Conservation (phyloP, 2,329 filamentous ascomycete genomes). For the Gaeumannomyces tritici region DNA sequence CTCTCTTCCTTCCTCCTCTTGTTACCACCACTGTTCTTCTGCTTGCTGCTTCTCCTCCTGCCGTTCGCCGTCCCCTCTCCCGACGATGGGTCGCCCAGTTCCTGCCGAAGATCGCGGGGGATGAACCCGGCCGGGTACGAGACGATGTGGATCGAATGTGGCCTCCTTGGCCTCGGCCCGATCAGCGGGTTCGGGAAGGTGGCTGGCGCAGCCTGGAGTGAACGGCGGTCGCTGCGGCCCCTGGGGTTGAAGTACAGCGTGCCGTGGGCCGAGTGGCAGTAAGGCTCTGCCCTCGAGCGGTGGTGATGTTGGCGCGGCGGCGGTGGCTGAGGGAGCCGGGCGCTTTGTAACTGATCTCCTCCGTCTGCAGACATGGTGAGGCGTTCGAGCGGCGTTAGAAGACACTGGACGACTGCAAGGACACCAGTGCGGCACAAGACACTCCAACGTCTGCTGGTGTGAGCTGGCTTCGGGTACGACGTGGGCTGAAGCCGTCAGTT, state of each 20-base stretch:
- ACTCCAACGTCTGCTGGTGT: no score
- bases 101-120: constrained; percentile 26
- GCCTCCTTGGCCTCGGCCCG: constrained; percentile 38
- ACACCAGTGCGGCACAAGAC: no score
- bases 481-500: no score
- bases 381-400: no score
- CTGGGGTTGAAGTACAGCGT: constrained; percentile 10
- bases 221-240: constrained; percentile 11
- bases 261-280: constrained; percentile 9
- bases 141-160: constrained; percentile 46
- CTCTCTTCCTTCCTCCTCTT: background rate
- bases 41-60: constrained; percentile 19
- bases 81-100: constrained; percentile 21
- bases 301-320: background rate
- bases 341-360: background rate
- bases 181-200: constrained; percentile 30
- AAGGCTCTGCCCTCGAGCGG: constrained; percentile 3
- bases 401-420: no score
- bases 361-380: constrained; percentile 1
- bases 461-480: no score
- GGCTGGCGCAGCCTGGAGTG: constrained; percentile 12
- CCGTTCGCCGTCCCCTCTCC: constrained; percentile 35
- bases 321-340: no score
- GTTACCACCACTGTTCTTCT: constrained; percentile 10
- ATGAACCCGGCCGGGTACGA: constrained; percentile 33